phyloP scores from a whole-genome alignment of 2,329 filamentous ascomycete species.

The Xenoacremonium recifei region DNA sequence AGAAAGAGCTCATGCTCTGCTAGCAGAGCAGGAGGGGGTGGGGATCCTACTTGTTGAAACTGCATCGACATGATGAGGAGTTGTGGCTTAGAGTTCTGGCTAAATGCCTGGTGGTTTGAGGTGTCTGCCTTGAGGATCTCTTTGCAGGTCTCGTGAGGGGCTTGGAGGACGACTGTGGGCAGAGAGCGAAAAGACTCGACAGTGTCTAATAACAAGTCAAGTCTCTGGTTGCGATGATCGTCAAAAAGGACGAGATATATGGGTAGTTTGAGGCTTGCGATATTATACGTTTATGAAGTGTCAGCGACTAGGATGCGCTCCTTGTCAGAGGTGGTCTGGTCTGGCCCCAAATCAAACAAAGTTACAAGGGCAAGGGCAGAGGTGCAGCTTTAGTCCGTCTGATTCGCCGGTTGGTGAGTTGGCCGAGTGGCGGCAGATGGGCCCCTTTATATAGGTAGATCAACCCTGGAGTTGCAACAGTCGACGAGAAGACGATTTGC shows the following conservation, averaged over 20 bases:
- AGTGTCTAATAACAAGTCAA: not conserved
- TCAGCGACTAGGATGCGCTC: too few relatives aligned
- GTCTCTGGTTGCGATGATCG: too few relatives aligned
- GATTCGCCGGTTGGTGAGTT: not conserved
- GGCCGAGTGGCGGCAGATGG: not conserved
- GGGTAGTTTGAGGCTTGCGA: too few relatives aligned
- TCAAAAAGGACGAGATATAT: too few relatives aligned
- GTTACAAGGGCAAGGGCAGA: not conserved
- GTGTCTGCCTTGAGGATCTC: too few relatives aligned
- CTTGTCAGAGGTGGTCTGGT: too few relatives aligned
- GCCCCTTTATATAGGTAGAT: not conserved
- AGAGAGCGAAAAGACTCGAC: not conserved
- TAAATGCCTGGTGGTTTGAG: too few relatives aligned
- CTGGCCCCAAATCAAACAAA: not conserved
- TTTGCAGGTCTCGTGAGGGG: too few relatives aligned
- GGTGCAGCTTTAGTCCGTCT: not conserved
- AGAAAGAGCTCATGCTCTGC: too few relatives aligned
- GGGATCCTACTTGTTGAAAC: slow-evolving; percentile 21
- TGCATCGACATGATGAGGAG: slow-evolving; percentile 21
- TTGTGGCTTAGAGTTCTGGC: slow-evolving; percentile 1
- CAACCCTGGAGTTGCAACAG: not conserved
- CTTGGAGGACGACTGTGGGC: too few relatives aligned
- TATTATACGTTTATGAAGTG: too few relatives aligned
- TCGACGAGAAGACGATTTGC: too few relatives aligned
- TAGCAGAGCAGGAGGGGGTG: not conserved